Base-by-base conservation (phyloP, 1,284 basidiomycete species). In the Leccinum solheimii region DNA sequence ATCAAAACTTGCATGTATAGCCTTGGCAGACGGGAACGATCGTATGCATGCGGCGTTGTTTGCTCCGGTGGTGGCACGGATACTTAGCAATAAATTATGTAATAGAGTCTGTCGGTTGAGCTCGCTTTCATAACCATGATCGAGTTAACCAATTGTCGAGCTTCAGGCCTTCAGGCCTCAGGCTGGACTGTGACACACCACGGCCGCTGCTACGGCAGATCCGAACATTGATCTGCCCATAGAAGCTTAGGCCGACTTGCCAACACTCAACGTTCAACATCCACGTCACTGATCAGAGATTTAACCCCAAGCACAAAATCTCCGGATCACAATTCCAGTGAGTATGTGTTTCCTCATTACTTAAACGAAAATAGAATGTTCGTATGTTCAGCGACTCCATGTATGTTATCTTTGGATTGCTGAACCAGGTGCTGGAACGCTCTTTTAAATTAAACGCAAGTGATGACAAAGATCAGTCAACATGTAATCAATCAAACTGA, bases 1-100 rank as follows among this genome's bases (percentile, higher is more conserved):
- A 74, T 74, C 71, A 69, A 65, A 67, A 62, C 52, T 57, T 36
- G 54, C 23, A 10, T 19, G 62, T 38, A 75, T 55, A 69, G 70
- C 73, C 9, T 27, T 16, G 52, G 56, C 55, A 67, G 50, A 52
- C 45, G 2, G 5, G 23, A 36, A 32, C n/a, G 40, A 19, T 19
- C n/a, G n/a, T 43, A 36, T 36, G 34, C 32, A 32, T 32, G 32
- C 32, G 32, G 32, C 32, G 32, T 36, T 36, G 34, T 36, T 36
- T 36, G 6, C 34, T 36, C 32, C 34, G 13, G 34, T 36, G 13
- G 34, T 14, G 13, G 11, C 13, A 14, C 14, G 34, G 34, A 3
- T 34, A 34, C 34, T 34, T 34, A 23, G 11, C 21, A 36, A 36
- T 54, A 38, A 36, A 48, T 48, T 50, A 49, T 26, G 48, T 49